Evolutionary conservation across 176 grass and related monocot species (phyloP), one percentile per base, ranked within the genome.

Genomic region (Oryza nivara): DNA sequence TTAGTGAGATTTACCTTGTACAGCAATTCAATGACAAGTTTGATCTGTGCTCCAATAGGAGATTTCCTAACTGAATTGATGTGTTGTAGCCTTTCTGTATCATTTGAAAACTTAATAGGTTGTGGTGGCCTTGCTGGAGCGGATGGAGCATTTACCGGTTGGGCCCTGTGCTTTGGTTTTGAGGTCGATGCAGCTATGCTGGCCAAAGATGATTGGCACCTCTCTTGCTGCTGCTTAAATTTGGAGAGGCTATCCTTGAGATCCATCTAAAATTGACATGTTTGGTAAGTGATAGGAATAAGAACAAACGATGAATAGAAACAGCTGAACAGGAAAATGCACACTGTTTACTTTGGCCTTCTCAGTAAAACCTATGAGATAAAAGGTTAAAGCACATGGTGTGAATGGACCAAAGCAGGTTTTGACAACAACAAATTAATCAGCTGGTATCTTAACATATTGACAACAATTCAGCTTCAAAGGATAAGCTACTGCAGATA

Each of bases 191-290:
- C 76, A 52, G 94, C 86, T 83, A 97, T 97, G 67, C 81, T 87
- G 19, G 88, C 86, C 38, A 97, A 87, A 35, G 92, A 94, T 19
- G 90, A 88, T 44, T 97, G 92, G 71, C 92, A 94, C 64, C 90
- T 97, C 86, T 94, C 92, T 67, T 94, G 90, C 73, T 92, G 92
- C 73, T 91, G 92, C 84, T 97, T 94, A 80, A 97, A 94, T 78
- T 72, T 97, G 68, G 92, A 92, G 70, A 94, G 88, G 81, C 92
- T 94, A 28, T 94, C 95, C 77, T 94, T 91, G 46, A 97, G 77
- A 60, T 93, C 86, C 95, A 97, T 97, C 88, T 97, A 77, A 4
- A 72, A 73, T 83, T 78, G 5, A 11, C 14, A 74, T 17, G 30
- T 25, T 68, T 2, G 6, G 0, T 85, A 75, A 81, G 71, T 30